Evolutionary conservation across 2,329 filamentous ascomycete species (phyloP), one percentile per base, ranked within the genome.

Genomic region (Leptoxyphium fumago): DNA sequence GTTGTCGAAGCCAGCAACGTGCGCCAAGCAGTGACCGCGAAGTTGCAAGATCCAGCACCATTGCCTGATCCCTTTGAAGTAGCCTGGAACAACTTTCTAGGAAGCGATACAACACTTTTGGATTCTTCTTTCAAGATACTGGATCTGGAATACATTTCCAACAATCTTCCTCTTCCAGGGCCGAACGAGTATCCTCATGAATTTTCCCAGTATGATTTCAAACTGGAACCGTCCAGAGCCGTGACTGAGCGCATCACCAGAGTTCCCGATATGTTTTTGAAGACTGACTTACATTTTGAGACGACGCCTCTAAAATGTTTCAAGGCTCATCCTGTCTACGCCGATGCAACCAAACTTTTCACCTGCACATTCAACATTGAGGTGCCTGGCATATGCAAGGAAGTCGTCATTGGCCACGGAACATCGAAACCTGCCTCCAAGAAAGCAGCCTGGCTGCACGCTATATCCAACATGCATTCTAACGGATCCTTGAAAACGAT

Each of bases 401-500:
- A 50, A 11, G 39, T 26, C 29, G 45, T 42, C 29, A 17, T 40
- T 10, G 50, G 46, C 18, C 43, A 50, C 26, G 49, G 49, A 28
- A 14, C 8, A n/a, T 40, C 14, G 36, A 50, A 49, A 38, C 43
- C 43, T 29, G 14, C 29, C 10, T 46, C 50, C 1, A 54, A 48
- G 32, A 43, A 44, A 10, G 45, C 48, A 14, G 51, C 49, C n/a
- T 52, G 50, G 51, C n/a, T 45, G 14, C 39, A 48, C 13, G 42
- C 50, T 32, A 26, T 50, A 15, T 43, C 44, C 7, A 45, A 48
- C 10, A 30, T 55, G 41, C 50, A 53, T 34, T 26, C 29, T 8
- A 46, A 42, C 15, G 52, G 48, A 10, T 30, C 41, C 6, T 30
- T 52, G 26, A 43, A 36, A n/a, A 15, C 43, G 38, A 46, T 53